Base-by-base conservation (phyloP, 2,329 filamentous ascomycete species). In the Curvularia sp. region DNA sequence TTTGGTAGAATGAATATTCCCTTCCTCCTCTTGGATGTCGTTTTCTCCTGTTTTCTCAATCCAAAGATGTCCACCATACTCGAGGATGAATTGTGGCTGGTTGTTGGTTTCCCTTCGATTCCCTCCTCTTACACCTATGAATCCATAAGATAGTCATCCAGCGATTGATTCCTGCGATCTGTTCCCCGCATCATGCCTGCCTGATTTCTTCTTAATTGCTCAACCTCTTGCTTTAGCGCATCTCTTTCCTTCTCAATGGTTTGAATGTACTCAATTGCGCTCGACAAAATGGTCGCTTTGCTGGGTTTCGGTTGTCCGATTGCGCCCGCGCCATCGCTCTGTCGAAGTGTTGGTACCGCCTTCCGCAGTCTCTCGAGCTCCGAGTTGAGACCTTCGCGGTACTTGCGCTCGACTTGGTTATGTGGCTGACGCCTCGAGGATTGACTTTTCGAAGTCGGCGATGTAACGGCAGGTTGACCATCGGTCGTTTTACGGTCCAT, bases 381-480 rank as follows among this genome's bases (percentile, higher is more conserved):
- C 1, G 67, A 65, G 38, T 75, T 75, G 24, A 75, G 64, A 15
- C 72, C 72, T 48, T 69, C 67, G 42, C 67, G 67, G 47, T 69
- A 69, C 49, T 69, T 69, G 53, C 67, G 65, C 35, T 69, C 73
- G 44, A 76, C 72, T 53, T 77, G 73, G 50, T 76, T 76, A 64
- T 77, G 74, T 12, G 75, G 75, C n/a, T 69, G 63, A 22, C 69
- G 71, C 39, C 51, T 61, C 18, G 66, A 60, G 55, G 64, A 62
- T 28, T 59, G 63, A 47, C 55, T 58, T 47, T 71, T 69, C 12
- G 28, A 31, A 18, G 52, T 41, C 7, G 56, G 51, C 48, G 56
- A 58, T 22, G 57, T 49, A 15, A 57, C 47, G 20, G 58, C 42
- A n/a, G 65, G 58, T 41, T 60, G 58, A 18, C 52, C 55, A 24